A percentile compares a stretch with the other conserved stretches of the same genome.
phyloP scores from a whole-genome alignment of 805 yeast genomes.

The Kazachstania bromeliacearum region DNA sequence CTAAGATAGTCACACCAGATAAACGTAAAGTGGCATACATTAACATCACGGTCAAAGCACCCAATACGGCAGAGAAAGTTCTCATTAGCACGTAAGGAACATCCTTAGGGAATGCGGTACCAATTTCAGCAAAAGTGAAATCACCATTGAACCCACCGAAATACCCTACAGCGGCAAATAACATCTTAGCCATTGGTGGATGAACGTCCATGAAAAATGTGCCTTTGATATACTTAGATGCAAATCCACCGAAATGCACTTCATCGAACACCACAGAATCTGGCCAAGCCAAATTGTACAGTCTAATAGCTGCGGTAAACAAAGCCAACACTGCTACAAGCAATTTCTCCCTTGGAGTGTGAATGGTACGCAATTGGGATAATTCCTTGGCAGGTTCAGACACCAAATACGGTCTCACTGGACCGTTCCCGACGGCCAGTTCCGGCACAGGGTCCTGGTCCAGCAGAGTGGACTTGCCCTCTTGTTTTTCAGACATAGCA shows the following conservation, averaged over 20 bases:
- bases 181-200: conserved; percentile 72
- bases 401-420: conserved; percentile 43
- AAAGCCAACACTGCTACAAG: conserved; percentile 37
- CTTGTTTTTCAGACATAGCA: too few species aligned
- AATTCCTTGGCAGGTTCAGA: conserved; percentile 40
- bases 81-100: conserved; percentile 64
- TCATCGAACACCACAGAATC: conserved; percentile 85
- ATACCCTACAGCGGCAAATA: conserved; percentile 61
- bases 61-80: conserved; percentile 56
- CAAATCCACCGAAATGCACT: conserved; percentile 95
- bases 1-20: conserved; percentile 59
- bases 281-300: conserved; percentile 55
- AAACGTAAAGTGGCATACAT: conserved; percentile 59
- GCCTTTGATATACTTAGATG: conserved; percentile 65
- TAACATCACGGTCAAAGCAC: conserved; percentile 57
- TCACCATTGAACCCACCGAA: conserved; percentile 65
- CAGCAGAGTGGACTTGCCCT: too few species aligned
- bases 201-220: conserved; percentile 63
- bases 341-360: conserved; percentile 32
- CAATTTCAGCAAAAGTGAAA: conserved; percentile 59
- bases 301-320: conserved; percentile 50
- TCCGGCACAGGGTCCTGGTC: conserved; percentile 35
- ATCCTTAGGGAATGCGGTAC: conserved; percentile 46
- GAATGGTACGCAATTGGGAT: conserved; percentile 34
- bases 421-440: conserved; percentile 41